Evolutionary conservation across 1,139 yeast genomes (phyloP).

Genomic region (Hansenula sp.): DNA sequence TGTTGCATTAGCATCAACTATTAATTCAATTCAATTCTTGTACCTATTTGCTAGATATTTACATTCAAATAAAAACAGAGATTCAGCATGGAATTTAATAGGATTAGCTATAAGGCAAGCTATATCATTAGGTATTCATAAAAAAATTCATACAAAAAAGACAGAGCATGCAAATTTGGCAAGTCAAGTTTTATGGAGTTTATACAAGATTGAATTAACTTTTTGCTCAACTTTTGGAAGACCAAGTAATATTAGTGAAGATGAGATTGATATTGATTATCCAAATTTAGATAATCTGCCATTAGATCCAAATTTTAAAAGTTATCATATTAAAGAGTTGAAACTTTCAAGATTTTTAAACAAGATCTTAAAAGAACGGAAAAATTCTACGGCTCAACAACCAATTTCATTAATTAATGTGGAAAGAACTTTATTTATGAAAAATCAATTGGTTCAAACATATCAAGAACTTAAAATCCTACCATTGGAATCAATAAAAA

Average conservation of each 20-base stretch:
- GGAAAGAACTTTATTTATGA: slow-evolving; percentile 32
- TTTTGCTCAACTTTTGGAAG: slow-evolving; percentile 38
- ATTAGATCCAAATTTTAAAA: slow-evolving; percentile 27
- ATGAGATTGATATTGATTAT: slow-evolving; percentile 66
- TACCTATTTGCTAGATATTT: slow-evolving; percentile 36
- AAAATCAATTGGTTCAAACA: slow-evolving; percentile 27
- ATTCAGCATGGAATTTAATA: slow-evolving; percentile 39
- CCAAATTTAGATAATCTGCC: slow-evolving; percentile 57
- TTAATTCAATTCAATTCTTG: slow-evolving; percentile 38
- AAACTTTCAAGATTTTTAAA: slow-evolving; percentile 31
- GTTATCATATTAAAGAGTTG: slow-evolving; percentile 28
- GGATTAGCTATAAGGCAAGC: slow-evolving; percentile 42
- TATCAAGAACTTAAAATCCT: slow-evolving; percentile 24
- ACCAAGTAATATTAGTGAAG: slow-evolving; percentile 34
- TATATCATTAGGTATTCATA: slow-evolving; percentile 39
- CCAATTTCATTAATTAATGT: slow-evolving; percentile 32
- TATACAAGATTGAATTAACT: slow-evolving; percentile 32
- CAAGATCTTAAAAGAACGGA: slow-evolving; percentile 32
- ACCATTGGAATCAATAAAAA: slow-evolving; percentile 20
- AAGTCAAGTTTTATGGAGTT: slow-evolving; percentile 32
- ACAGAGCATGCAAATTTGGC: slow-evolving; percentile 9
- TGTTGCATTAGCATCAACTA: slow-evolving; percentile 35
- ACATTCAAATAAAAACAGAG: slow-evolving; percentile 38
- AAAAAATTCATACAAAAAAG: slow-evolving; percentile 21
- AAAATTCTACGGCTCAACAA: slow-evolving; percentile 26